These are phyloP conservation scores for Yamadazyma sp. DNA, from an alignment of 805 yeast species.

Conservation along the genomic window DNA sequence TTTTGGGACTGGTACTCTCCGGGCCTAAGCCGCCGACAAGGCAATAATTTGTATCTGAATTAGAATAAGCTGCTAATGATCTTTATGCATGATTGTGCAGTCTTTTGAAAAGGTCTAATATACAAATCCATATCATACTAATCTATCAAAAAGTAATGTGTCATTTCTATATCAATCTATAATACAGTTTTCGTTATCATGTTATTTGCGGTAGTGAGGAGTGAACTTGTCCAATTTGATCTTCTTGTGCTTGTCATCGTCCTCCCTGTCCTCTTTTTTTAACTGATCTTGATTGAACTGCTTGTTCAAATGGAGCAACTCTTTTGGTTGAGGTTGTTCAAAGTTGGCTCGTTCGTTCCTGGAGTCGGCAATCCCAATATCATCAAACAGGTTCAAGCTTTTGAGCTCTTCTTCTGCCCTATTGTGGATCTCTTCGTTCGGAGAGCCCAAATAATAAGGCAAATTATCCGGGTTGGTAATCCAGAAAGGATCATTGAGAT, in stretches of 20 bases:
- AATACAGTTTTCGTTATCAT: constrained; percentile 1
- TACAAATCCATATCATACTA: too few relatives aligned
- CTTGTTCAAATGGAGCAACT: constrained; percentile 3
- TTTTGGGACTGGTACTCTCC: too few relatives aligned
- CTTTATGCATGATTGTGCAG: too few relatives aligned
- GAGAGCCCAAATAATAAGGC: constrained; percentile 34
- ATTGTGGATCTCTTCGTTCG: constrained; percentile 24
- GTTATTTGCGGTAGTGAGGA: constrained; percentile 4
- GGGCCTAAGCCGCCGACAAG: too few relatives aligned
- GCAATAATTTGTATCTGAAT: too few relatives aligned
- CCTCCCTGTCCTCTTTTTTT: background rate
- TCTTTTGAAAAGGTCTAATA: too few relatives aligned
- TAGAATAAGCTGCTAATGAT: too few relatives aligned
- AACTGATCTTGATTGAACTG: constrained; percentile 5
- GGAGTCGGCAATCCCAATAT: background rate
- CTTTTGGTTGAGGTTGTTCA: constrained; percentile 12
- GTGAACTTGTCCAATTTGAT: constrained; percentile 10
- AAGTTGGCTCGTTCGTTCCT: background rate
- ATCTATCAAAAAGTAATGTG: too few relatives aligned
- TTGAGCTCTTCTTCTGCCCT: constrained; percentile 11
- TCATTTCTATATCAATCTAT: constrained; percentile 3
- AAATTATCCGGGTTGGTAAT: constrained; percentile 49
- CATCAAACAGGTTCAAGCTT: background rate
- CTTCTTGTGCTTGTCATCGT: constrained; percentile 8
- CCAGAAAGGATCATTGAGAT: constrained; percentile 51